Conservation (phyloP, 176 grass and related monocot genomes). For the Musa beccarii region DNA sequence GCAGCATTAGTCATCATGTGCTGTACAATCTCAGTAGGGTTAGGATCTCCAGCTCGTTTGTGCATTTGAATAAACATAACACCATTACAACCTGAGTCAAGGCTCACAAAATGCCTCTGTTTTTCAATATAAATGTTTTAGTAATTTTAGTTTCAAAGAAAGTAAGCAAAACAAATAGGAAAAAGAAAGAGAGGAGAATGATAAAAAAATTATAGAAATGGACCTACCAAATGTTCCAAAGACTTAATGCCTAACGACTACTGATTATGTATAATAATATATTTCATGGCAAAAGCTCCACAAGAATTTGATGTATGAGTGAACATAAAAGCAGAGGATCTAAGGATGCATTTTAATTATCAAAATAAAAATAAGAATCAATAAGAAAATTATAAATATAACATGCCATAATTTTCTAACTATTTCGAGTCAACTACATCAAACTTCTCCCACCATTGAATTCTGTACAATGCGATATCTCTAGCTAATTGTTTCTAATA, state of each 20-base stretch:
- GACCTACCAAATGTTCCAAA: no score
- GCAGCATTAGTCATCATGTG: conserved; percentile 65
- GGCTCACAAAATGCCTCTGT: conserved; percentile 79
- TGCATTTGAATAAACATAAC: conserved; percentile 91
- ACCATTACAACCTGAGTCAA: conserved; percentile 86
- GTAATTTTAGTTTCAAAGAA: conserved; percentile 11
- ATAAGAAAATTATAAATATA: no score
- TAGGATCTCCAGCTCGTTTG: conserved; percentile 51
- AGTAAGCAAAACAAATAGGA: conserved; percentile 5
- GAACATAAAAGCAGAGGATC: neutral
- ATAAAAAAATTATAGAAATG: no score
- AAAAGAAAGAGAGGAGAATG: neutral
- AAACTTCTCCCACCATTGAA: no score
- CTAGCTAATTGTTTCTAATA: no score
- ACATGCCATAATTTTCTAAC: no score
- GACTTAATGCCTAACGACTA: no score
- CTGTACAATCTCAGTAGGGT: conserved; percentile 79
- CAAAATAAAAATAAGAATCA: no score
- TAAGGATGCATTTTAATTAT: no score
- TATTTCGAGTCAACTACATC: no score
- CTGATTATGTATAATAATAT: no score
- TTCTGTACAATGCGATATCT: no score
- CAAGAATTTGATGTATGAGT: neutral
- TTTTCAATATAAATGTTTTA: conserved; percentile 11
- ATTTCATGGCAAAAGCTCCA: neutral